Conservation (phyloP, 805 yeast genomes). For the Candida caryicola region DNA sequence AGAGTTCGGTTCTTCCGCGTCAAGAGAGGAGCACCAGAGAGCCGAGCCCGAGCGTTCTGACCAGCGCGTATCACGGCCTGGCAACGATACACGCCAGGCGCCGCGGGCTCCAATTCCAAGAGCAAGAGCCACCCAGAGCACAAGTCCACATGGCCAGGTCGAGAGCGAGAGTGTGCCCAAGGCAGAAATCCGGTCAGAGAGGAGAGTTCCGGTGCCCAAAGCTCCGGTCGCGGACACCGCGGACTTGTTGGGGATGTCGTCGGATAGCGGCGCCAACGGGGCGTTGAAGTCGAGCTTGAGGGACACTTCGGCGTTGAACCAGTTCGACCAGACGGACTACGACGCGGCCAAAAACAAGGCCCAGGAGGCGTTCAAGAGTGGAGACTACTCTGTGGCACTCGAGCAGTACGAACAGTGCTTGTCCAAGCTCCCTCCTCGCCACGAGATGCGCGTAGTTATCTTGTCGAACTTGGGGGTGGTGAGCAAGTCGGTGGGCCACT, state of each 20-base stretch:
- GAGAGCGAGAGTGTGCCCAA: neutral
- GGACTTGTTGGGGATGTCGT: constrained; percentile 28
- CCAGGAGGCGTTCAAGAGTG: constrained; percentile 64
- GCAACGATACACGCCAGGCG: no score
- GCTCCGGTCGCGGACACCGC: constrained; percentile 18
- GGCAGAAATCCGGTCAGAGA: neutral
- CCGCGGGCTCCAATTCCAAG: neutral
- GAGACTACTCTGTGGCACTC: constrained; percentile 73
- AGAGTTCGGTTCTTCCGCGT: neutral
- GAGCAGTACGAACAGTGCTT: constrained; percentile 53
- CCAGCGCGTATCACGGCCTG: no score
- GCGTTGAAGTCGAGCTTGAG: constrained; percentile 6
- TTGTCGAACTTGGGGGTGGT: constrained; percentile 66
- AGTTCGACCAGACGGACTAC: constrained; percentile 42
- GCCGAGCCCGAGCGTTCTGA: neutral
- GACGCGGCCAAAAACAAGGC: constrained; percentile 55
- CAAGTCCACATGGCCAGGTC: neutral
- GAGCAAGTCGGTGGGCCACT: constrained; percentile 13
- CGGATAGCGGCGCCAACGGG: constrained; percentile 2
- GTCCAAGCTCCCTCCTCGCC: constrained; percentile 55
- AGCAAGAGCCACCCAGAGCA: neutral
- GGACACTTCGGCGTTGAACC: constrained; percentile 27
- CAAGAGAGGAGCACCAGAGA: neutral
- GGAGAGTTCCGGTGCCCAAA: constrained; percentile 5
- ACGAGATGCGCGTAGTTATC: constrained; percentile 64